Percentiles rank a stretch among this genome's conserved stretches.
Evolutionary conservation across 2,329 filamentous ascomycete species (phyloP).

Genomic region (Fusarium concolor): DNA sequence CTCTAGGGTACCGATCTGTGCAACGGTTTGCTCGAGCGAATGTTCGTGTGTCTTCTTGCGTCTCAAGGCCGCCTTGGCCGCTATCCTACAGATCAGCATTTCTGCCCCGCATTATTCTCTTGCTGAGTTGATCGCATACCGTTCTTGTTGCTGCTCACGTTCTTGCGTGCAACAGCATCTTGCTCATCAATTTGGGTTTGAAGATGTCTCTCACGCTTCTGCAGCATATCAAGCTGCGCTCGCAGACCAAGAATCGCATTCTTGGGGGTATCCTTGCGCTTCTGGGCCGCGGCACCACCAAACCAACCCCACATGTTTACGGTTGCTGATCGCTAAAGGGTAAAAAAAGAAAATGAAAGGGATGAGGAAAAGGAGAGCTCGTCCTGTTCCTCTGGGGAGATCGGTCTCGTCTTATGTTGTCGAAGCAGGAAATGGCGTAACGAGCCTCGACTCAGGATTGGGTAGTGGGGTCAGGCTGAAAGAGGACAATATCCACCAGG

Average conservation of each 20-base stretch:
- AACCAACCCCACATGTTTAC: conserved; percentile 86
- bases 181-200: conserved; percentile 95
- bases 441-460: conserved; percentile 32
- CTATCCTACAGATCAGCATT: conserved; percentile 60
- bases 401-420: conserved; percentile 22
- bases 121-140: conserved; percentile 66
- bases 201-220: conserved; percentile 93
- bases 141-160: conserved; percentile 86
- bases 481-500: conserved; percentile 9
- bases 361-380: conserved; percentile 19
- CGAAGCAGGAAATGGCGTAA: conserved; percentile 43
- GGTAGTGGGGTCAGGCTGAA: conserved; percentile 47
- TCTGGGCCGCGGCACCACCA: conserved; percentile 82
- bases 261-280: conserved; percentile 94
- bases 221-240: conserved; percentile 94
- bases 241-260: conserved; percentile 92
- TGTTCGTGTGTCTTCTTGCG: conserved; percentile 96
- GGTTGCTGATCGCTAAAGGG: conserved; percentile 19
- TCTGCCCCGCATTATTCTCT: conserved; percentile 25
- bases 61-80: conserved; percentile 87
- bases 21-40: conserved; percentile 87
- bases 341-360: not conserved
- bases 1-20: conserved; percentile 92
- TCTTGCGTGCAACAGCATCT: conserved; percentile 87
- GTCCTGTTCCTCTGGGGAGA: conserved; percentile 27